Percentiles rank a stretch among this genome's conserved stretches.
These are phyloP conservation scores for Arabidopsis hybrid DNA, from an alignment of 441 rosid genomes.

Conservation along the genomic window DNA sequence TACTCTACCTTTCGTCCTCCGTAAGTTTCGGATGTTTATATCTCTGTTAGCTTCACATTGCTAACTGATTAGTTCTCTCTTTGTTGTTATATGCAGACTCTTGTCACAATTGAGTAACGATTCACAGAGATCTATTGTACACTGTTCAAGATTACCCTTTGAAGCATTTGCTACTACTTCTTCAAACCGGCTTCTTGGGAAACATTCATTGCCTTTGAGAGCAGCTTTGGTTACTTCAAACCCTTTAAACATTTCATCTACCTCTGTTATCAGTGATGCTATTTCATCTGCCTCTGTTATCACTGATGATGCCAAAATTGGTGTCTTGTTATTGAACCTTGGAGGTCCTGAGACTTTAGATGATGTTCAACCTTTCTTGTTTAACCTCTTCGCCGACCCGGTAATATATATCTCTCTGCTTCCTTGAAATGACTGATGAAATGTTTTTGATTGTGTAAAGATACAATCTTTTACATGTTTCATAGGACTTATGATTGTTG, in stretches of 20 bases:
- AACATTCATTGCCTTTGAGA: slow-evolving; percentile 50
- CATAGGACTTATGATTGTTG: neutral
- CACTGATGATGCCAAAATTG: slow-evolving; percentile 63
- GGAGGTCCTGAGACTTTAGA: slow-evolving; percentile 99
- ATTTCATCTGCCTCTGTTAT: slow-evolving; percentile 49
- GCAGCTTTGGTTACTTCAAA: slow-evolving; percentile 75
- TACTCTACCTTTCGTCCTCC: slow-evolving; percentile 50
- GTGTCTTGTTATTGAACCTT: slow-evolving; percentile 89
- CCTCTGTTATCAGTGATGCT: slow-evolving; percentile 54
- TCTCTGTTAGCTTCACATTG: neutral
- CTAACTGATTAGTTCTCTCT: neutral
- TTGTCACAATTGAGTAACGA: slow-evolving; percentile 52
- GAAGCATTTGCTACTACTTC: slow-evolving; percentile 40
- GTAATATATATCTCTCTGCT: slow-evolving; percentile 35
- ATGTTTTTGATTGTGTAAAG: neutral
- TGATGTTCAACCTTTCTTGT: slow-evolving; percentile 96
- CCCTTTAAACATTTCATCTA: slow-evolving; percentile 49
- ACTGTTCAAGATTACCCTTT: slow-evolving; percentile 43
- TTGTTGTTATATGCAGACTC: slow-evolving; percentile 39
- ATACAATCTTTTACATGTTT: neutral
- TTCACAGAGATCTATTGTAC: slow-evolving; percentile 50
- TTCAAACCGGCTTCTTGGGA: slow-evolving; percentile 46
- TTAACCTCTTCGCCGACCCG: slow-evolving; percentile 98
- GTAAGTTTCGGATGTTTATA: slow-evolving; percentile 42
- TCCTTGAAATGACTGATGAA: neutral